These are phyloP conservation scores for Hypomyces rosellus DNA, from an alignment of 2,329 filamentous ascomycete genomes.

Conservation along the genomic window DNA sequence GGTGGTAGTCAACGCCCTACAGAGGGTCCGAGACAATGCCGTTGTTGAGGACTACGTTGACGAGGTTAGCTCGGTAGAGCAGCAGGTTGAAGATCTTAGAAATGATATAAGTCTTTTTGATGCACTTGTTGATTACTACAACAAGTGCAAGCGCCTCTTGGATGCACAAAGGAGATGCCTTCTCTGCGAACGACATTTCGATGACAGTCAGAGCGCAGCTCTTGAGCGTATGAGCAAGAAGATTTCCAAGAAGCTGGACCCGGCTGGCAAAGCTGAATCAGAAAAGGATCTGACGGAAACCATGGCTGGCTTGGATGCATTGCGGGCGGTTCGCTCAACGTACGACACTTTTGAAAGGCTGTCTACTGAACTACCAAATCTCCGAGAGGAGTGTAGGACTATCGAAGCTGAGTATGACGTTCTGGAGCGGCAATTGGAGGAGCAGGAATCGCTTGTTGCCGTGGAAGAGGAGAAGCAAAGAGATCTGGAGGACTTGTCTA, in stretches of 20 bases:
- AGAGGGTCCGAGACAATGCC: slow-evolving; percentile 35
- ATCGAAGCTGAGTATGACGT: slow-evolving; percentile 56
- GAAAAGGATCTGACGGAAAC: slow-evolving; percentile 53
- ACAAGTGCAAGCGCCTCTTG: slow-evolving; percentile 58
- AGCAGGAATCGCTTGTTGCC: slow-evolving; percentile 59
- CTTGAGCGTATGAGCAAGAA: slow-evolving; percentile 58
- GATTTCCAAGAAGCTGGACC: slow-evolving; percentile 57
- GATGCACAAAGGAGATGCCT: slow-evolving; percentile 66
- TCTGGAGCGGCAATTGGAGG: slow-evolving; percentile 57
- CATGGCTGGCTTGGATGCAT: slow-evolving; percentile 46
- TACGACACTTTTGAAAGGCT: slow-evolving; percentile 72
- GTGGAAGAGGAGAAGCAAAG: slow-evolving; percentile 59
- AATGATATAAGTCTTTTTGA: slow-evolving; percentile 65
- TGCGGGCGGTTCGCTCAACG: slow-evolving; percentile 57
- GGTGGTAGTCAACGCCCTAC: slow-evolving; percentile 45
- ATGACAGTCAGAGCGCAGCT: slow-evolving; percentile 50
- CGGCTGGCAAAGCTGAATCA: slow-evolving; percentile 55
- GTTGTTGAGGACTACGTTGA: slow-evolving; percentile 49
- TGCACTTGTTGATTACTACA: slow-evolving; percentile 65
- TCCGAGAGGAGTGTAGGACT: slow-evolving; percentile 57
- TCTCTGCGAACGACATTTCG: slow-evolving; percentile 67
- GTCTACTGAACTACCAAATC: slow-evolving; percentile 61
- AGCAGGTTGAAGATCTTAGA: slow-evolving; percentile 54
- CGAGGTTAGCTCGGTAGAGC: slow-evolving; percentile 44
- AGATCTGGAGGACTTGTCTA: slow-evolving; percentile 69